These are phyloP conservation scores for Penicillium sp. DNA, from an alignment of 2,329 filamentous ascomycete species.

Conservation along the genomic window DNA sequence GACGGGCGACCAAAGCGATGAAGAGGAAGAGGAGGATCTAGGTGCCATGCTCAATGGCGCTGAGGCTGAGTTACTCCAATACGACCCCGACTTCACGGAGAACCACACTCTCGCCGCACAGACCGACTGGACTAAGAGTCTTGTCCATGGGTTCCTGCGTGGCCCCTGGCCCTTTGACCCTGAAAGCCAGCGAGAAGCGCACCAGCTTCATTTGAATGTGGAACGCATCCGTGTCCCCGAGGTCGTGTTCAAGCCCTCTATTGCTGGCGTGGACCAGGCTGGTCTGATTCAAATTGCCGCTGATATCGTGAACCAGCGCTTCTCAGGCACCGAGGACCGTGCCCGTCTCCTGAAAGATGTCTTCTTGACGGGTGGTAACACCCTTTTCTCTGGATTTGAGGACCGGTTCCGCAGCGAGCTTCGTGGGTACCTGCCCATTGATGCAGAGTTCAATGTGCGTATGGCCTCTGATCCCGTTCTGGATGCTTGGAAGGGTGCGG, in stretches of 20 bases:
- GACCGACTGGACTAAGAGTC: conserved; percentile 89
- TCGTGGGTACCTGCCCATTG: conserved; percentile 69
- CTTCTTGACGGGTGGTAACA: conserved; percentile 93
- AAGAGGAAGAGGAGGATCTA: conserved; percentile 90
- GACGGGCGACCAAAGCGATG: conserved; percentile 75
- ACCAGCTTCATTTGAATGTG: conserved; percentile 93
- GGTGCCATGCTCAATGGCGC: conserved; percentile 70
- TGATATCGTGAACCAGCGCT: conserved; percentile 82
- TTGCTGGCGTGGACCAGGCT: conserved; percentile 90
- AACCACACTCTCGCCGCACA: conserved; percentile 90
- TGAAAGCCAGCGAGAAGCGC: conserved; percentile 74
- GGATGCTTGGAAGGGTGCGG: conserved; percentile 93
- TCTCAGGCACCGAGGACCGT: conserved; percentile 59
- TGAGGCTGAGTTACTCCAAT: conserved; percentile 80
- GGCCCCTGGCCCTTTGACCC: conserved; percentile 85
- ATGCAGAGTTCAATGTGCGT: conserved; percentile 67
- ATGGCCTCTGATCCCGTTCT: conserved; percentile 73
- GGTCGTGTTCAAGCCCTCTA: conserved; percentile 87
- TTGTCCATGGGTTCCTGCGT: conserved; percentile 86
- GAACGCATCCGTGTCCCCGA: conserved; percentile 94
- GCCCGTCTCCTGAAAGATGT: conserved; percentile 78
- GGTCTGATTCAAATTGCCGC: conserved; percentile 90
- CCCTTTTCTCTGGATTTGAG: conserved; percentile 82
- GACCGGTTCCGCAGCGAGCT: conserved; percentile 75
- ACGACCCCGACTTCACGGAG: conserved; percentile 87